Base-by-base conservation (phyloP, 2,329 filamentous ascomycete species). In the Huntiella moniliformis region DNA sequence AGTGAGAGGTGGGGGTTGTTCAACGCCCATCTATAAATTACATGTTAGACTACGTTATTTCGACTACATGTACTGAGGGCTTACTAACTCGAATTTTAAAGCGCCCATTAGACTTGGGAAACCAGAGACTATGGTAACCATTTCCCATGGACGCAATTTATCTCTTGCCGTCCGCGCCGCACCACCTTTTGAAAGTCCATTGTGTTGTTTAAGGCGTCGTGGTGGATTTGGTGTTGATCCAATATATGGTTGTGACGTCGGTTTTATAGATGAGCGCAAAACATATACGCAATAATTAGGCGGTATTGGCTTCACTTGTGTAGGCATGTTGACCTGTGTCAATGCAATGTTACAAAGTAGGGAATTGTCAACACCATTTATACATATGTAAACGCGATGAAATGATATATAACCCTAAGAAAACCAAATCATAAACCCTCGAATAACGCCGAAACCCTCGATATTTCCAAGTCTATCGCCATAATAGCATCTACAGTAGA, bases 251-350 rank as follows among this genome's bases (percentile, higher is more conserved):
- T 50, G 48, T 34, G 38, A 45, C 2, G 72, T 69, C 56, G 76
- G 77, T 39, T 74, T 71, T 7, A 86, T 70, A 1, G 79, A 86
- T 0, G 88, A 95, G 15, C 87, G 80, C 33, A 96, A 73, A 12
- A 96, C 73, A 59, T 98, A 96, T 58, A 91, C 92, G 53, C 83
- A 85, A 58, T 96, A 96, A 52, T 95, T 79, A 1, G 87, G 79
- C 7, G 88, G 88, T 16, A 96, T 84, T 0, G 69, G 77, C 53
- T 67, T 73, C 16, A 59, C 51, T 40, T 64, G 54, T 33, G 59
- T 56, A 10, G 62, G 53, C 65, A 70, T 71, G 34, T 5, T 46
- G 11, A 22, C 35, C 15, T 22, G 16, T 5, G 7, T 18, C 10
- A 11, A 33, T 41, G 13, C 36, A n/a, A 42, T n/a, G 11, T 13